phyloP scores from a whole-genome alignment of 495 filamentous ascomycete genomes.

The Penicillium diatomitis region DNA sequence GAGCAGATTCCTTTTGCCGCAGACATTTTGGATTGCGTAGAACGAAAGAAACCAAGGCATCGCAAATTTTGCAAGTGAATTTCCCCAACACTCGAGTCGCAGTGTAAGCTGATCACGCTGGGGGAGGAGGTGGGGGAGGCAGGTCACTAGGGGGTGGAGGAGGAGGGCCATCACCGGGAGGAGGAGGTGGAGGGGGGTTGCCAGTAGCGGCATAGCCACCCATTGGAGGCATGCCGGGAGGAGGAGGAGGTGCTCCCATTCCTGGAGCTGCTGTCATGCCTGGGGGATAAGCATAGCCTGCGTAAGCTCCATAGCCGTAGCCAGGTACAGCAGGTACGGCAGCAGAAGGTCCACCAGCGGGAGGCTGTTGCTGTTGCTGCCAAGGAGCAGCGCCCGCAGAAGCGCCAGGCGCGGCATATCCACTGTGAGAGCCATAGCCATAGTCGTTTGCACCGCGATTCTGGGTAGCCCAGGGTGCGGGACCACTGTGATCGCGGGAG shows the following conservation, averaged over 20 bases:
- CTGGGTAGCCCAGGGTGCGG: constrained; percentile 48
- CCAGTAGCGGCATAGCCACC: constrained; percentile 44
- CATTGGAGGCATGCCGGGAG: constrained; percentile 60
- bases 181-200: constrained; percentile 47
- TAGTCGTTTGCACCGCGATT: constrained; percentile 42
- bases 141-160: constrained; percentile 59
- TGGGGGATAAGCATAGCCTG: constrained; percentile 41
- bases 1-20: no score
- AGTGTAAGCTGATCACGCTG: constrained; percentile 18
- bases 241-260: constrained; percentile 57
- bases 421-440: constrained; percentile 34
- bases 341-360: constrained; percentile 26
- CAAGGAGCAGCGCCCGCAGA: constrained; percentile 42
- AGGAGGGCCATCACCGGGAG: constrained; percentile 55
- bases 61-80: no score
- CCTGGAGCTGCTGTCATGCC: constrained; percentile 47
- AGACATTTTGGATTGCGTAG: no score
- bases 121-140: constrained; percentile 63
- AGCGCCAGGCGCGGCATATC: constrained; percentile 21
- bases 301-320: constrained; percentile 47
- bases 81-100: no score
- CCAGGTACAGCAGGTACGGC: constrained; percentile 29
- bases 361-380: constrained; percentile 50
- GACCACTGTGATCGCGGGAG: constrained; percentile 32
- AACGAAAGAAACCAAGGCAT: no score